A percentile compares a stretch with the other conserved stretches of the same genome.
Evolutionary conservation across 768 basidiomycete genomes (phyloP).

Genomic region (Phallus indusiatus): DNA sequence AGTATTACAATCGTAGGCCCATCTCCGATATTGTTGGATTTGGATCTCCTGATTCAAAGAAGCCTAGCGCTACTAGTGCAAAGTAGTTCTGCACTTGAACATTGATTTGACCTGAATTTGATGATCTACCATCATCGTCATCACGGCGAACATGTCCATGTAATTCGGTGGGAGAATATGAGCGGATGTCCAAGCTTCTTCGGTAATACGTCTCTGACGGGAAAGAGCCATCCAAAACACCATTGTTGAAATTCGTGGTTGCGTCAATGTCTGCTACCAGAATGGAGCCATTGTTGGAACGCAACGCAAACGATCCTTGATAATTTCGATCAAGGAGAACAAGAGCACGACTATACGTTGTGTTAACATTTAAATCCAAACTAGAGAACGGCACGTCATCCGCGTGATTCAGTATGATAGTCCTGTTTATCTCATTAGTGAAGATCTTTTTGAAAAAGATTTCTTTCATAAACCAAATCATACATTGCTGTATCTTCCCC

Average conservation of each 20-base stretch:
- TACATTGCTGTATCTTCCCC: conserved; percentile 6
- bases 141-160: conserved; percentile 3
- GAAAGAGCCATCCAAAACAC: background rate
- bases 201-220: background rate
- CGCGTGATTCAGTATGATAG: conserved; percentile 5
- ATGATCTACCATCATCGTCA: background rate
- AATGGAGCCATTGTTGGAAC: conserved; percentile 4
- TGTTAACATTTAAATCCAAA: conserved; percentile 6
- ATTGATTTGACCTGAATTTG: background rate
- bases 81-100: conserved; percentile 4
- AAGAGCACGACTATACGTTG: conserved; percentile 5
- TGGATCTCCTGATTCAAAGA: background rate
- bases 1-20: background rate
- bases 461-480: background rate
- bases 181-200: background rate
- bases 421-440: background rate
- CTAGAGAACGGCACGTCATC: conserved; percentile 1
- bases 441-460: background rate
- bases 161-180: background rate
- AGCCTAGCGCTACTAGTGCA: conserved; percentile 4
- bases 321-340: conserved; percentile 4
- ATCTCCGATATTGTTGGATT: background rate
- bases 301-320: conserved; percentile 1
- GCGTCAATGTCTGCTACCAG: conserved; percentile 7
- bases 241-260: background rate